Conservation (phyloP, 176 grass and related monocot species). For the Zea mays region Zm-B73-REFERENCE-NAM-5.0 NC_050099.1:144037501-144038000, state of each 20-base stretch:
- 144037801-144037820: no score
- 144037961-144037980: neutral
- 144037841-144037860: no score
- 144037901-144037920: no score
- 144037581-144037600: neutral
- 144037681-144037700: neutral
- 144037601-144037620: neutral
- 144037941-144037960: neutral
- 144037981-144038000: neutral
- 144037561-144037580: neutral
- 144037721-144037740: neutral
- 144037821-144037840: no score
- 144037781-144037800: no score
- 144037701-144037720: neutral
- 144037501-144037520: no score
- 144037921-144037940: no score
- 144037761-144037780: no score
- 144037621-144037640: neutral
- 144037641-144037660: neutral
- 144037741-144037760: neutral
- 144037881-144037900: no score
- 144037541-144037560: no score
- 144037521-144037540: neutral
- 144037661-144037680: neutral
- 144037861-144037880: no score